These are phyloP conservation scores for Populus deltoides DNA, from an alignment of 345 rosid genomes.

Conservation along the genomic window DNA sequence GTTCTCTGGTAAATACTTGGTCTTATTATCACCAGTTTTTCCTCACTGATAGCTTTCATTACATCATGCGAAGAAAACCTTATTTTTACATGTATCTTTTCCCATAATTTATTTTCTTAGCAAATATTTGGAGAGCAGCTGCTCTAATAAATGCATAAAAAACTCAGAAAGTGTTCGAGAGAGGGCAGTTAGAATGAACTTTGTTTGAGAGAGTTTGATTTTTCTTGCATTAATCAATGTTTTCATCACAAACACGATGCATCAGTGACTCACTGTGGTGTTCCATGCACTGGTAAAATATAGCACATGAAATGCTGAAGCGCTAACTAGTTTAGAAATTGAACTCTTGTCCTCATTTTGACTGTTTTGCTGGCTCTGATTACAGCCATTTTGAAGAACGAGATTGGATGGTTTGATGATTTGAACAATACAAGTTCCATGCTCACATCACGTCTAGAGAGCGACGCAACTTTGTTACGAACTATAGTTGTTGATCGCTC, in stretches of 20 bases:
- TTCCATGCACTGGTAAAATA: not conserved
- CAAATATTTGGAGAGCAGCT: not conserved
- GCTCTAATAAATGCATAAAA: not conserved
- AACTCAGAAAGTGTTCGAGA: not conserved
- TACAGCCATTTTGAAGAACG: constrained; percentile 83
- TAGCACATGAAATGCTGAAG: not conserved
- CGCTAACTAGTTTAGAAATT: not conserved
- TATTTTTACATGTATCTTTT: not conserved
- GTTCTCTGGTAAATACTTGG: constrained; percentile 56
- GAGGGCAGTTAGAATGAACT: not conserved
- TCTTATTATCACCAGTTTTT: not conserved
- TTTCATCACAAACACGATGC: not conserved
- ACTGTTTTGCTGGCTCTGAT: not conserved
- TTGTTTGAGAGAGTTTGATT: not conserved
- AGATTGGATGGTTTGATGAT: constrained; percentile 95
- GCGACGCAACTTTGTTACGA: constrained; percentile 72
- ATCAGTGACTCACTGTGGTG: not conserved
- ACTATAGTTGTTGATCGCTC: constrained; percentile 79
- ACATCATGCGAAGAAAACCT: not conserved
- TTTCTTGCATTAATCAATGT: not conserved
- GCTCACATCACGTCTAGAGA: constrained; percentile 79
- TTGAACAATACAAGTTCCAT: constrained; percentile 71
- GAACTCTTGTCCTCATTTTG: not conserved
- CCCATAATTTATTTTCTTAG: not conserved
- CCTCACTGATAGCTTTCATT: not conserved